Conservation (phyloP, 305 asterid species). For the Fraxinus velutina region DNA sequence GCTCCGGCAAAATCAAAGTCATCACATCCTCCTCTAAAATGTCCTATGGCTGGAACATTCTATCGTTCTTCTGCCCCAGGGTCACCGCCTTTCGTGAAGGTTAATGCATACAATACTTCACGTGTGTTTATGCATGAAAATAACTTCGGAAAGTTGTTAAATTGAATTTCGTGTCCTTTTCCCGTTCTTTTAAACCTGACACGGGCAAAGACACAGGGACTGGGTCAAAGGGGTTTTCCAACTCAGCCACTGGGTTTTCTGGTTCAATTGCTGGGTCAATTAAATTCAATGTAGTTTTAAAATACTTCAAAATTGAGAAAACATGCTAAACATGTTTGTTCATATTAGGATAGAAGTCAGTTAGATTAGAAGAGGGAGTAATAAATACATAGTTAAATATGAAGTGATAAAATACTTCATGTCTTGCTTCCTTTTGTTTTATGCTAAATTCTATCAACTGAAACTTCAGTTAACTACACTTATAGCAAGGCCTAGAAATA, state of each 20-base stretch:
- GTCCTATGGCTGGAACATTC: conserved; percentile 58
- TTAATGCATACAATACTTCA: neutral
- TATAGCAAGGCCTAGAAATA: neutral
- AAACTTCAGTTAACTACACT: neutral
- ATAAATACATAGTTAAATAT: neutral
- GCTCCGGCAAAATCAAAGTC: conserved; percentile 39
- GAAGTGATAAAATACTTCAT: neutral
- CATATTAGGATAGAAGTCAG: neutral
- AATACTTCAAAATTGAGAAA: neutral
- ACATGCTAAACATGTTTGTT: neutral
- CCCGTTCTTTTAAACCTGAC: neutral
- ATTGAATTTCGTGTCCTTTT: neutral
- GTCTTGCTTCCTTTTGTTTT: neutral
- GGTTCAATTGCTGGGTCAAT: neutral
- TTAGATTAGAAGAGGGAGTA: neutral
- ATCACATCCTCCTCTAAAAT: conserved; percentile 44
- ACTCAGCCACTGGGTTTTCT: neutral
- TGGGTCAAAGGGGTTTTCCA: neutral
- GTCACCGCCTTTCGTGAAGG: conserved; percentile 53
- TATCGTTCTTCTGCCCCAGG: conserved; percentile 53
- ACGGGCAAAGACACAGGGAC: neutral
- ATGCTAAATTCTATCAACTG: neutral
- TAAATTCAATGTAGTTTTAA: neutral
- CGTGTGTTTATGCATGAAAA: neutral
- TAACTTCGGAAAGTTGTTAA: neutral